Evolutionary conservation across 352 stramenopile genomes (phyloP), one percentile per base, ranked within the genome.

Genomic region (Thraustochytrium sp.): DNA sequence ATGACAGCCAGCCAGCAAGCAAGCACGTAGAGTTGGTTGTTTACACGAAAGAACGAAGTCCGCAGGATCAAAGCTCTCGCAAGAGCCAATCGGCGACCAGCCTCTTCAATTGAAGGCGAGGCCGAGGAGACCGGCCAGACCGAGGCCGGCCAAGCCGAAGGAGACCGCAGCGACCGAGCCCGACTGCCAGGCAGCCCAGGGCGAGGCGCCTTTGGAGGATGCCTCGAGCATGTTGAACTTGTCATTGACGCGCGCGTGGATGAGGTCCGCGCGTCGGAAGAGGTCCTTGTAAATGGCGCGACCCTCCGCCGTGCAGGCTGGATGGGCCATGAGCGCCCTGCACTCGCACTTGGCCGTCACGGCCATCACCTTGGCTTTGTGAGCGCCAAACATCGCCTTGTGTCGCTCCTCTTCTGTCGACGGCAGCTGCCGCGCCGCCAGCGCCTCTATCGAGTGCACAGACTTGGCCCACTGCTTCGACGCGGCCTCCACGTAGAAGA

Each of bases 321-420:
- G 13, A 44, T 72, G 26, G 40, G 59, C 34, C 59, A 72, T 72
- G 11, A 72, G 59, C 59, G 46, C 26, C 8, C 59, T 11, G 40
- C 59, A 72, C 59, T 72, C 59, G 40, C 59, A 72, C 40, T 72
- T 72, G 40, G 59, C 29, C 11, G 59, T 72, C 1, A 72, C 46
- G 34, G 59, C 59, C 23, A 72, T 21, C 9, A 44, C 46, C 40
- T 31, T 21, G 1, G 59, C 34, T 9, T 11, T 29, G 11, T 31
- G 8, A 2, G 59, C 59, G 13, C 46, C 4, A n/a, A 5, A 5
- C 0, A 46, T 16, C 0, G 59, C 59, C 3, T 38, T 31, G 29
- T 49, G 16, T 16, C 13, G 26, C 0, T 59, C 51, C 26, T 59
- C 26, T 13, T 11, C 51, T 5, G 9, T 34, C 16, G 31, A 31